Evolutionary conservation across 2,329 filamentous ascomycete species (phyloP), one percentile per base, ranked within the genome.

Genomic region (Fusarium sublunatum): DNA sequence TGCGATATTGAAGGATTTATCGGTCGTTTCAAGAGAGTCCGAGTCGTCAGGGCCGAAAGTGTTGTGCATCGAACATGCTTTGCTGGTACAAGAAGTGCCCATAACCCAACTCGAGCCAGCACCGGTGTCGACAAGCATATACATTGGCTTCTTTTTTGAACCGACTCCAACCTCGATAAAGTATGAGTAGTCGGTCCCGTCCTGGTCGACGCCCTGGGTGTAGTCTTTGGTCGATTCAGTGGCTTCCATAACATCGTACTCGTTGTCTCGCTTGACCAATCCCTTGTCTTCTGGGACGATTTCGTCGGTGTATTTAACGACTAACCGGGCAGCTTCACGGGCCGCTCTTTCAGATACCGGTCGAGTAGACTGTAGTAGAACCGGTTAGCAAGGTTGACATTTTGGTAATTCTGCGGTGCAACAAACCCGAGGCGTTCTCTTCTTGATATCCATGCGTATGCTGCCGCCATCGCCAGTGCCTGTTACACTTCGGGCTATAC

Each of bases 51-150:
- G 72, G 12, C 90, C 89, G 71, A 92, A 94, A 0, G 83, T 86
- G 69, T 87, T 87, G 74, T 96, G 93, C 65, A 82, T 79, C 28
- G 77, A 73, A 74, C 93, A 97, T 5, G 91, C 85, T 24, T 81
- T 75, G 4, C 86, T 86, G 13, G 75, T 81, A 78, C 93, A 97
- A 51, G 82, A 78, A 13, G 86, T 80, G 28, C 88, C 86, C 86
- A 95, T 95, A 19, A 96, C 86, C 93, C 93, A 97, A 11, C 89
- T 92, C 55, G 91, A 92, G 22, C 85, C 85, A 35, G 87, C 86
- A 25, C 88, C 88, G 7, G 87, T 88, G 72, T 90, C 88, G 54
- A 90, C 76, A 25, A 90, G 80, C 83, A 90, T 84, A 66, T 84
- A 85, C 65, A 89, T 66, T 2, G 80, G 72, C 63, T 83, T 85